Evolutionary conservation across 176 grass and related monocot genomes (phyloP).

Genomic region (Eleusine indica): DNA sequence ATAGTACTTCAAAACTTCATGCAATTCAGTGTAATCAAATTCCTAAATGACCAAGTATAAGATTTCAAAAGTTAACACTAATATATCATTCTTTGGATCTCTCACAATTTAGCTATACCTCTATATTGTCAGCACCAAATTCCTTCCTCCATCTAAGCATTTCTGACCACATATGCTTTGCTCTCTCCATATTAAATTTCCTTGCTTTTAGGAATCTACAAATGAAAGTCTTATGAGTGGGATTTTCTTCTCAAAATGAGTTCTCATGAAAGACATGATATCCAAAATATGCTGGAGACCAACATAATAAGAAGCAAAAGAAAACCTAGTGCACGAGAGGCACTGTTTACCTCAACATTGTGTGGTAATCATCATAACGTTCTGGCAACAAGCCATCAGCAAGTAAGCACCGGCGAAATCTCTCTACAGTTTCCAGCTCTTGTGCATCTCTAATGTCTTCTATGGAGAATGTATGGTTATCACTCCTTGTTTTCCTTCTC

Average conservation of each 20-base stretch:
- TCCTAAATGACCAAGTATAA: slow-evolving; percentile 58
- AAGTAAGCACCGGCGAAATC: slow-evolving; percentile 60
- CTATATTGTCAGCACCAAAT: slow-evolving; percentile 74
- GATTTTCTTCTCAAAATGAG: neutral
- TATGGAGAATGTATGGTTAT: slow-evolving; percentile 49
- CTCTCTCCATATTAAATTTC: slow-evolving; percentile 86
- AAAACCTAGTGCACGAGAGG: neutral
- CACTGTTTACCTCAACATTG: slow-evolving; percentile 71
- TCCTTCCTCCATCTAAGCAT: slow-evolving; percentile 97
- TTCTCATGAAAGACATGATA: slow-evolving; percentile 20
- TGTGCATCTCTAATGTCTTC: slow-evolving; percentile 69
- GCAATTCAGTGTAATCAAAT: slow-evolving; percentile 74
- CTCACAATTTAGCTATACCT: slow-evolving; percentile 46
- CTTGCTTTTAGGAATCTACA: slow-evolving; percentile 93
- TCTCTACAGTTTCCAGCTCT: slow-evolving; percentile 73
- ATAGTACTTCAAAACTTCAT: slow-evolving; percentile 81
- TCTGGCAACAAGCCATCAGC: slow-evolving; percentile 70
- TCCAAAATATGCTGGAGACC: neutral
- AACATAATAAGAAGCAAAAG: slow-evolving; percentile 9
- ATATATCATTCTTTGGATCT: neutral
- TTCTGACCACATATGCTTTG: slow-evolving; percentile 97
- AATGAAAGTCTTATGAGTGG: neutral
- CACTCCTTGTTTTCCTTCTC: slow-evolving; percentile 63
- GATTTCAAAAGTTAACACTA: slow-evolving; percentile 22
- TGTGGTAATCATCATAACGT: slow-evolving; percentile 77